Evolutionary conservation across 2,329 filamentous ascomycete genomes (phyloP), one percentile per base, ranked within the genome.

Genomic region (Monosporascus sp.): DNA sequence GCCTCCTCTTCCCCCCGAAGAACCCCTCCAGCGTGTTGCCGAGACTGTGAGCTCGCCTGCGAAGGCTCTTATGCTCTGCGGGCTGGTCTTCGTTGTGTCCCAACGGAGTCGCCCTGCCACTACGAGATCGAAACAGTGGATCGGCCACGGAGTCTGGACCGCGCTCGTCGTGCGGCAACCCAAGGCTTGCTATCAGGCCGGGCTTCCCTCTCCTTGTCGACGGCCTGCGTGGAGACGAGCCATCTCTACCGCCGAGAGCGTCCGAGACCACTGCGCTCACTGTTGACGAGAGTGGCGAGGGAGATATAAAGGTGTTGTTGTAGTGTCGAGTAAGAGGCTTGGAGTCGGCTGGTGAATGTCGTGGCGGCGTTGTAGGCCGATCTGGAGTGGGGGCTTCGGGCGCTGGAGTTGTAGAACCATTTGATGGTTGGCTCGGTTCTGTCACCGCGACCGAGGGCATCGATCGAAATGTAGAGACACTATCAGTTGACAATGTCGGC

Each of bases 211-310:
- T 74, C 47, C 75, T 70, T 48, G 76, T 68, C 8, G 77, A 78
- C 9, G 75, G 73, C 52, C 70, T 74, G 41, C 72, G 72, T 6
- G 72, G 55, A 20, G 71, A 61, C 0, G 73, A 66, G 34, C 66
- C 67, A 26, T 76, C 73, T 17, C 76, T 70, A 34, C 75, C 73
- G 11, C 77, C 71, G 2, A 83, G 71, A 11, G 75, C 79, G 58
- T 84, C 81, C 43, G 80, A 78, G 44, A 85, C 78, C 0, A 82
- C 80, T 0, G 79, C 79, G 19, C 75, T 81, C 38, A 85, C 78
- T 1, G 82, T 83, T 0, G 81, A 83, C 2, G 81, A 82, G 36
- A 84, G 73, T 0, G 82, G 82, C 0, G 81, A 84, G 11, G 82
- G 81, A 3, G 81, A 84, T 56, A 83, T 81, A 38, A 84, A 76